These are phyloP conservation scores for Venturia oleaginea DNA, from an alignment of 2,329 filamentous ascomycete species.

Conservation along the genomic window DNA sequence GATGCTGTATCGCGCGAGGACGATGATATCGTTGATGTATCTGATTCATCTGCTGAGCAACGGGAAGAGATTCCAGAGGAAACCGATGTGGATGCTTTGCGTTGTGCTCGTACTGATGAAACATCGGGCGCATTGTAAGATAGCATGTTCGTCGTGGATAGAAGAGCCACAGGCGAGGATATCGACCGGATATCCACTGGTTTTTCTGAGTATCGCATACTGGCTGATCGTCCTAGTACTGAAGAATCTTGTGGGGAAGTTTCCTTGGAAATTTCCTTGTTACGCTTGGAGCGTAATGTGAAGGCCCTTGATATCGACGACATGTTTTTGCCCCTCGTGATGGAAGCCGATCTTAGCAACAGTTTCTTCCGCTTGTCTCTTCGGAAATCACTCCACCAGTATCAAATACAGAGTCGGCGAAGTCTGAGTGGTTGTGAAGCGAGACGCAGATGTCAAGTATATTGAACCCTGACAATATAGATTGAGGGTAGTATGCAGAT, in stretches of 20 bases:
- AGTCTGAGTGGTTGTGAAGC: background rate
- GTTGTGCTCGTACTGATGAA: slow-evolving; percentile 15
- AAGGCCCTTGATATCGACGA: slow-evolving; percentile 59
- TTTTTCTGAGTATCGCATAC: slow-evolving; percentile 34
- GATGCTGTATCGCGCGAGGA: slow-evolving; percentile 39
- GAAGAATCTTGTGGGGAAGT: slow-evolving; percentile 19
- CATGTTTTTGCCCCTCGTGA: background rate
- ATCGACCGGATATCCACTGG: slow-evolving; percentile 61
- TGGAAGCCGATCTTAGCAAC: background rate
- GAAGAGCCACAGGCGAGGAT: slow-evolving; percentile 74
- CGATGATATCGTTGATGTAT: slow-evolving; percentile 43
- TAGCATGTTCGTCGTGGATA: slow-evolving; percentile 94
- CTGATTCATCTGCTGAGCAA: slow-evolving; percentile 62
- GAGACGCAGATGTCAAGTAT: background rate
- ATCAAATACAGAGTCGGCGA: background rate
- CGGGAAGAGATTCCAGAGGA: slow-evolving; percentile 39
- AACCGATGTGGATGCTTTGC: slow-evolving; percentile 32
- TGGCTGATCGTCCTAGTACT: slow-evolving; percentile 31
- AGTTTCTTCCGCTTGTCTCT: background rate
- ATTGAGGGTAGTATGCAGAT: background rate
- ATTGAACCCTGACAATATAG: background rate
- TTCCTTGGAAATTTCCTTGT: slow-evolving; percentile 32
- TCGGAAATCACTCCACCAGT: background rate
- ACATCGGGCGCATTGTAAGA: slow-evolving; percentile 91
- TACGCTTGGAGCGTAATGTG: slow-evolving; percentile 56